Evolutionary conservation across 2,329 filamentous ascomycete genomes (phyloP), one percentile per base, ranked within the genome.

Genomic region (Botrytis elliptica): DNA sequence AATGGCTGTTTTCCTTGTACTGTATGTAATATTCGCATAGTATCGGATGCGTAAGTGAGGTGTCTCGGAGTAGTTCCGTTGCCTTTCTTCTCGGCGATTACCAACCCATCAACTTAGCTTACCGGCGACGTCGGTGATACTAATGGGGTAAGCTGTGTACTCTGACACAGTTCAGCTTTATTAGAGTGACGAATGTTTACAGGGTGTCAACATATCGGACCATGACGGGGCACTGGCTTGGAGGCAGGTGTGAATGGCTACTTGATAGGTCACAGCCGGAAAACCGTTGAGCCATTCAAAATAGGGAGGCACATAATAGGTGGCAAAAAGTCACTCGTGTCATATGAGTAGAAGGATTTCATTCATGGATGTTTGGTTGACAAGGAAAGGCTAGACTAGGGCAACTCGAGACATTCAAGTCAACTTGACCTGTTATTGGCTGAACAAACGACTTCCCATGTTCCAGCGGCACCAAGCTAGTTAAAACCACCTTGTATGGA

Each of bases 281-380:
- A 62, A 25, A 52, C 46, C 63, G 49, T 72, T 59, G 22, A 18
- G 18, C 44, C 12, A 44, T 38, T 38, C 25, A 38, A n/a, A n/a
- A 49, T 46, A 33, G 29, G 36, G 63, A 68, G 52, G 60, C 59
- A 71, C 20, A 44, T 42, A n/a, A 29, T 60, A 42, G 40, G 71
- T 60, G 52, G 71, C 63, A 40, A 68, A 63, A 60, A 46, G 42
- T 55, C 46, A 59, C 33, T 68, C 52, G 22, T 42, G 63, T 68
- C 25, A 60, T 49, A 46, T 60, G 52, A 40, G 40, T 42, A 46
- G 42, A n/a, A 40, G 49, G 64, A 33, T 22, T 62, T 6, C 25
- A 68, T 52, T 38, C 38, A 55, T 36, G 16, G 18, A 25, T 29
- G 44, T 71, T 36, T n/a, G 52, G 9, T 22, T 22, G 20, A 29